Evolutionary conservation across 352 stramenopile genomes (phyloP).

Genomic region (Plasmopara halstedii): DNA sequence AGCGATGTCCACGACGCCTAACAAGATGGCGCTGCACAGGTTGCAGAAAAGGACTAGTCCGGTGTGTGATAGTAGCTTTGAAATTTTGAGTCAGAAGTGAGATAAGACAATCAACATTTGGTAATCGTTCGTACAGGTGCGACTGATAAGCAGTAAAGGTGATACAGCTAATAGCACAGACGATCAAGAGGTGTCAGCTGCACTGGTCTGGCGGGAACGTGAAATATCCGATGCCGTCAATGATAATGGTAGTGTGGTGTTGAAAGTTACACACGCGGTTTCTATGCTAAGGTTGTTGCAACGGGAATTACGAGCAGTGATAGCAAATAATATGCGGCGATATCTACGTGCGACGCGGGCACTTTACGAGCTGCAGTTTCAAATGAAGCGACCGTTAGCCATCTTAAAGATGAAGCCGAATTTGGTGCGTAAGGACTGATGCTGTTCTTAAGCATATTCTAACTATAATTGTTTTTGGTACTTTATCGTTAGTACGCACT

Average conservation of each 20-base stretch:
- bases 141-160: conserved; percentile 13
- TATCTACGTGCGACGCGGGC: conserved; percentile 55
- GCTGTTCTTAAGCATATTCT: neutral
- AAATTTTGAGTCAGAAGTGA: neutral
- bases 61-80: conserved; percentile 4
- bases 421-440: conserved; percentile 18
- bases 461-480: neutral
- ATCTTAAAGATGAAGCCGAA: conserved; percentile 73
- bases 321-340: conserved; percentile 41
- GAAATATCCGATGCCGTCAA: conserved; percentile 10
- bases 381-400: conserved; percentile 60
- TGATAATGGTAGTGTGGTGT: conserved; percentile 16
- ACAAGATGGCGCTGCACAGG: conserved; percentile 17
- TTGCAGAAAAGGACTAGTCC: conserved; percentile 16
- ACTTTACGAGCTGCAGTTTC: conserved; percentile 69
- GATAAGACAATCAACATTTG: neutral
- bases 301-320: conserved; percentile 26
- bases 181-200: conserved; percentile 8
- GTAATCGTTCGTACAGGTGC: conserved; percentile 9
- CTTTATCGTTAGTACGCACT: conserved; percentile 47
- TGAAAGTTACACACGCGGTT: neutral
- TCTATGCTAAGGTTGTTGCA: neutral
- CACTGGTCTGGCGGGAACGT: conserved; percentile 15
- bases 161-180: conserved; percentile 15
- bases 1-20: conserved; percentile 14